Evolutionary conservation across 2,329 filamentous ascomycete genomes (phyloP).

Genomic region (Fusarium avenaceum): DNA sequence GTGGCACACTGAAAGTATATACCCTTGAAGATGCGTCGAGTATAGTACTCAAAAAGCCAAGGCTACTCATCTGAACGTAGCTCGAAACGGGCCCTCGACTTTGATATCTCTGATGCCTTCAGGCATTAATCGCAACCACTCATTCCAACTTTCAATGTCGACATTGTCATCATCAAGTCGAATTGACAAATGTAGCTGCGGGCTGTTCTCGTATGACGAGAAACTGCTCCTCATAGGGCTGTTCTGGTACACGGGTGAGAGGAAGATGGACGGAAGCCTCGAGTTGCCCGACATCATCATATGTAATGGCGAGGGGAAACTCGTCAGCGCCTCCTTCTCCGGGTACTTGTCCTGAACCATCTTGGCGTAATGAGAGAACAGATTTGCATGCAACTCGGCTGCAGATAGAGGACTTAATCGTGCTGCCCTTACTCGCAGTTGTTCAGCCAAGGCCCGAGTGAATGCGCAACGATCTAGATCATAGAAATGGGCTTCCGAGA

Average conservation of each 20-base stretch:
- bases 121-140: slow-evolving; percentile 71
- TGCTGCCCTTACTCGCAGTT: slow-evolving; percentile 62
- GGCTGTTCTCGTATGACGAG: slow-evolving; percentile 59
- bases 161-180: slow-evolving; percentile 65
- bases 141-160: slow-evolving; percentile 67
- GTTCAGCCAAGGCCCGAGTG: slow-evolving; percentile 64
- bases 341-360: slow-evolving; percentile 64
- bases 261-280: slow-evolving; percentile 67
- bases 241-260: slow-evolving; percentile 64
- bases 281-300: slow-evolving; percentile 68
- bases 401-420: slow-evolving; percentile 64
- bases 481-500: slow-evolving; percentile 65
- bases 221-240: slow-evolving; percentile 56
- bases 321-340: slow-evolving; percentile 62
- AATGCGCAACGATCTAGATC: slow-evolving; percentile 66
- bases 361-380: slow-evolving; percentile 66
- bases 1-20: slow-evolving; percentile 4
- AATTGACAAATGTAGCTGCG: slow-evolving; percentile 65
- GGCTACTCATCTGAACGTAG: slow-evolving; percentile 45
- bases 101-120: slow-evolving; percentile 68
- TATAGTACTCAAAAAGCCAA: not conserved
- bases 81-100: slow-evolving; percentile 64
- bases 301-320: slow-evolving; percentile 67
- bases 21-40: slow-evolving; percentile 14
- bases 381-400: slow-evolving; percentile 66